Percentiles rank a stretch among this genome's conserved stretches.
Evolutionary conservation across 371 early-diverging fungal species (phyloP).

Genomic region (Mucor piriformis): DNA sequence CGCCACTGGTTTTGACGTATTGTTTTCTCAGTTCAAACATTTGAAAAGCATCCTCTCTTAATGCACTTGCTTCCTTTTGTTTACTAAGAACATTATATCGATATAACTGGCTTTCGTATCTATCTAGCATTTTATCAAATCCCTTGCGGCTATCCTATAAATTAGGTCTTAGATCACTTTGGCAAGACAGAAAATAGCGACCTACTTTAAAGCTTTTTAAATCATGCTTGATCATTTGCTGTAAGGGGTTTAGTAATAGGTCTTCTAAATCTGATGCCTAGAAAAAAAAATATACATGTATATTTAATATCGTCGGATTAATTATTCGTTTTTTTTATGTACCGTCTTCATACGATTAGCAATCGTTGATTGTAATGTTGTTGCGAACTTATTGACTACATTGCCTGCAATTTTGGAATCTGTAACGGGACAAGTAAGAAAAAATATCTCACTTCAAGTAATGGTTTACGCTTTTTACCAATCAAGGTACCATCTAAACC

Average conservation of each 20-base stretch:
- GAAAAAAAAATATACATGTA: neutral
- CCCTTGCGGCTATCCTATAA: conserved; percentile 51
- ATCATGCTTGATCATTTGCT: conserved; percentile 59
- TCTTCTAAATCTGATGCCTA: conserved; percentile 61
- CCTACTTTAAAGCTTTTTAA: conserved; percentile 57
- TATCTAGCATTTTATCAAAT: conserved; percentile 62
- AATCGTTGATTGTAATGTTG: conserved; percentile 49
- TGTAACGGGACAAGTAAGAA: conserved; percentile 15
- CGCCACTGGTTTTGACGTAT: conserved; percentile 50
- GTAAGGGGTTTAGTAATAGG: conserved; percentile 54
- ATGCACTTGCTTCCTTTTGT: conserved; percentile 68
- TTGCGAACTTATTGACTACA: conserved; percentile 44
- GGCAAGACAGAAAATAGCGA: neutral
- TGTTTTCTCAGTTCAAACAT: conserved; percentile 66
- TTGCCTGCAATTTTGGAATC: conserved; percentile 42
- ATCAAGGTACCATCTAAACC: conserved; percentile 42
- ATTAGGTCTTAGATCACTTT: too few species aligned
- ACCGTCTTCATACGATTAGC: conserved; percentile 57
- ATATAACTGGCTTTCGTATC: conserved; percentile 66
- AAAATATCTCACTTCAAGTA: neutral
- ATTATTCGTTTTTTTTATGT: conserved; percentile 30
- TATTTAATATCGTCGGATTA: conserved; percentile 12
- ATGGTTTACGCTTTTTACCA: conserved; percentile 20
- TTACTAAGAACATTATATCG: conserved; percentile 62
- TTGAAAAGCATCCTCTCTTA: conserved; percentile 73